Conservation (phyloP, 352 stramenopile species). For the Phytophthora pluvialis region DNA sequence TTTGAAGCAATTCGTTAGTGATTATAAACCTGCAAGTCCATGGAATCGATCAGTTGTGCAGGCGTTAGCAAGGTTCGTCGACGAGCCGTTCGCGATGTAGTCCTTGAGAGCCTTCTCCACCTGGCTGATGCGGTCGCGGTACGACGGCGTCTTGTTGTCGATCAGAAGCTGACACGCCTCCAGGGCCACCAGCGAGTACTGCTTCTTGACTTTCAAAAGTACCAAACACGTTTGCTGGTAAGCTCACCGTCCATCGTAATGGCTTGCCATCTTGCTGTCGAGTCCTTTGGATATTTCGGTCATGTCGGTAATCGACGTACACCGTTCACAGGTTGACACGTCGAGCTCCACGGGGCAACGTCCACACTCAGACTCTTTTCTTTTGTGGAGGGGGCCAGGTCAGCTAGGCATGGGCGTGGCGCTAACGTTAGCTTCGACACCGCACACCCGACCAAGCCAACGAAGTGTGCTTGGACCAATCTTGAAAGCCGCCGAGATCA, state of each 20-base stretch:
- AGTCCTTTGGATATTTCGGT: too few relatives aligned
- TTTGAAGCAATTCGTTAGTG: background rate
- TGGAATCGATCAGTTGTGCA: slow-evolving; percentile 25
- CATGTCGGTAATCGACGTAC: too few relatives aligned
- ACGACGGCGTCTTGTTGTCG: slow-evolving; percentile 96
- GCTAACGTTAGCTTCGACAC: too few relatives aligned
- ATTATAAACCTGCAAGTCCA: background rate
- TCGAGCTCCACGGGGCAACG: too few relatives aligned
- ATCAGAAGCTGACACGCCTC: slow-evolving; percentile 96
- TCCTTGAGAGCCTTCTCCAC: slow-evolving; percentile 76
- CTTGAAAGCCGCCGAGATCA: too few relatives aligned
- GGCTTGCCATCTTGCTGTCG: background rate
- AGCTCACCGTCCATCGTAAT: background rate
- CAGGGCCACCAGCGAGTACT: slow-evolving; percentile 94
- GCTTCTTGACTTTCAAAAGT: slow-evolving; percentile 59
- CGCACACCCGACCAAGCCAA: background rate
- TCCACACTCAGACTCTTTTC: too few relatives aligned
- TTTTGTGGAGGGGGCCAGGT: background rate
- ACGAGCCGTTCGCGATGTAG: slow-evolving; percentile 62
- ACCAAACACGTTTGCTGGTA: background rate
- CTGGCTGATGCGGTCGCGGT: slow-evolving; percentile 89
- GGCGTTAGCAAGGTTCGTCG: slow-evolving; percentile 58
- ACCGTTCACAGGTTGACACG: too few relatives aligned
- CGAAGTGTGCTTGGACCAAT: background rate
- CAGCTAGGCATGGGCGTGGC: too few relatives aligned